These are phyloP conservation scores for Ceratocystis ficicola DNA, from an alignment of 2,329 filamentous ascomycete genomes.

Conservation along the genomic window DNA sequence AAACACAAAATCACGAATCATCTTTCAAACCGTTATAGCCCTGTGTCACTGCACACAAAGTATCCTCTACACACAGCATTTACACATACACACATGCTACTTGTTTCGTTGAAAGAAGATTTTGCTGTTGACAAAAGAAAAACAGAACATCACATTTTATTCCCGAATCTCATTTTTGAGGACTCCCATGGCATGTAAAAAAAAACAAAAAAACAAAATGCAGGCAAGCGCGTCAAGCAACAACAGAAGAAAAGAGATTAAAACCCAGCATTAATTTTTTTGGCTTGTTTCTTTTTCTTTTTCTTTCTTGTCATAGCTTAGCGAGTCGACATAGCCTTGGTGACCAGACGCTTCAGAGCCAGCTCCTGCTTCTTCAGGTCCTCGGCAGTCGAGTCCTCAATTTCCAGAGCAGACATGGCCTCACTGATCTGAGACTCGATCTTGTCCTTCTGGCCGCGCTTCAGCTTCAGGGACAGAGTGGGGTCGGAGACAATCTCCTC, in stretches of 20 bases:
- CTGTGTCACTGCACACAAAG: no score
- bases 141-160: conserved; percentile 31
- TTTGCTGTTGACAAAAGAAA: conserved; percentile 26
- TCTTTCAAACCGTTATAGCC: no score
- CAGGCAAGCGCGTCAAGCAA: conserved; percentile 9
- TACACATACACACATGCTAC: neutral
- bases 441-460: conserved; percentile 99
- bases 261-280: conserved; percentile 17
- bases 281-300: conserved; percentile 15
- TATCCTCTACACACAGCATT: no score
- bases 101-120: neutral
- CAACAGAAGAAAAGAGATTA: conserved; percentile 18
- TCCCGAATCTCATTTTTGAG: conserved; percentile 28
- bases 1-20: no score
- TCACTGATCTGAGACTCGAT: conserved; percentile 95
- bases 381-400: conserved; percentile 81
- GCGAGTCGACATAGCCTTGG: conserved; percentile 92
- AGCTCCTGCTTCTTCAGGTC: conserved; percentile 99
- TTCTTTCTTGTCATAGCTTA: conserved; percentile 37
- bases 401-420: conserved; percentile 93
- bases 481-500: conserved; percentile 99
- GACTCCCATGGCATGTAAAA: conserved; percentile 28
- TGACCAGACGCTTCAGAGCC: conserved; percentile 91
- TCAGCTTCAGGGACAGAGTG: conserved; percentile 88
- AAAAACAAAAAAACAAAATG: conserved; percentile 24